These are phyloP conservation scores for Penicillium verhagenii DNA, from an alignment of 495 filamentous ascomycete genomes.

Conservation along the genomic window DNA sequence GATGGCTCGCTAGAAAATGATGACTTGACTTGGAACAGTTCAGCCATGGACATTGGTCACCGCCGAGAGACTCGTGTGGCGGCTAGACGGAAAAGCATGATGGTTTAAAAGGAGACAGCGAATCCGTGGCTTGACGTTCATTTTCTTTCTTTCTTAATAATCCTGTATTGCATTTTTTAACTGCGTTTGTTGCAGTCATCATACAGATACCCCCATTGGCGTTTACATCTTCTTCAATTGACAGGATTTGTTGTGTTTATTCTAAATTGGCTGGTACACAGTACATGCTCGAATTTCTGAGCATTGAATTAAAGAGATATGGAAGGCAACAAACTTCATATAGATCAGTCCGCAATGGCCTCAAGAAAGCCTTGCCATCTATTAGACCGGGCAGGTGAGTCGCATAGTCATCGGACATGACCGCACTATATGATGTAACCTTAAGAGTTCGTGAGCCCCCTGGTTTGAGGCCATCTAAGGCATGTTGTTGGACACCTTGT, in stretches of 20 bases:
- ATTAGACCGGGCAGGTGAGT: background rate
- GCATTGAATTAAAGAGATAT: too few species aligned
- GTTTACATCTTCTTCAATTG: background rate
- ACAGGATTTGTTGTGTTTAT: background rate
- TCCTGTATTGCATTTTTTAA: background rate
- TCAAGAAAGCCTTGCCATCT: background rate
- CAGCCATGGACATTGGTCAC: background rate
- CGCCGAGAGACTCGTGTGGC: slow-evolving; percentile 36
- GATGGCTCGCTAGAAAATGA: slow-evolving; percentile 32
- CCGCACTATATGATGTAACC: background rate
- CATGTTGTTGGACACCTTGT: background rate
- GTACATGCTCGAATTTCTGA: too few species aligned
- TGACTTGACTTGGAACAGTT: slow-evolving; percentile 2
- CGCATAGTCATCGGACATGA: background rate
- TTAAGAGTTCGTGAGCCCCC: background rate
- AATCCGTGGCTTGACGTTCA: background rate
- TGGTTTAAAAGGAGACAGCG: slow-evolving; percentile 34
- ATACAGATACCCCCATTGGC: slow-evolving; percentile 27
- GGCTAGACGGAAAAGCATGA: slow-evolving; percentile 52
- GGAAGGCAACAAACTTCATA: background rate
- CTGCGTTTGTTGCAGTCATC: slow-evolving; percentile 13
- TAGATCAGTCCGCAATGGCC: background rate
- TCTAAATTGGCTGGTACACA: background rate
- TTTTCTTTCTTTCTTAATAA: slow-evolving; percentile 7
- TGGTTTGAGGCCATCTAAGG: background rate